Percentiles rank a stretch among this genome's conserved stretches.
Evolutionary conservation across 2,329 filamentous ascomycete genomes (phyloP).

Genomic region (Gaeumannomyces sp.): DNA sequence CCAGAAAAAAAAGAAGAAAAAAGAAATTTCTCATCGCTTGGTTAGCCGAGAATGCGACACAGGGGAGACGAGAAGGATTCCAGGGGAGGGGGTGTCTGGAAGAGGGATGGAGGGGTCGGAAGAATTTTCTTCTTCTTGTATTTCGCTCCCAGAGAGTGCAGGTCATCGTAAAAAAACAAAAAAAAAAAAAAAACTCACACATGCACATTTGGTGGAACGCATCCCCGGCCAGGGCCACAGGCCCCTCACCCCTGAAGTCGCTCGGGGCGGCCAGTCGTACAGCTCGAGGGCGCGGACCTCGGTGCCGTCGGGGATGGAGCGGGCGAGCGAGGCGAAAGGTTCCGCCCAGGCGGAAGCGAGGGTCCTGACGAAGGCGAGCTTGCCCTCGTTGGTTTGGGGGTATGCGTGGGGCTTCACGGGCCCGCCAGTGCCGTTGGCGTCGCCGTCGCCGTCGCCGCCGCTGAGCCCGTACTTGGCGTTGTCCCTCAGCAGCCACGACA

Average conservation of each 20-base stretch:
- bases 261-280: constrained; percentile 40
- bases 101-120: not conserved
- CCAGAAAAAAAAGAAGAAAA: not conserved
- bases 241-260: constrained; percentile 30
- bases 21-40: not conserved
- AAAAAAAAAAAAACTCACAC: constrained; percentile 39
- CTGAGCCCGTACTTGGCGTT: constrained; percentile 16
- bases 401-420: constrained; percentile 19
- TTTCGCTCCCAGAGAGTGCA: not conserved
- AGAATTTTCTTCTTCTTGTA: not conserved
- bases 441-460: not conserved
- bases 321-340: constrained; percentile 38
- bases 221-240: constrained; percentile 45
- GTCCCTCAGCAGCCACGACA: constrained; percentile 44
- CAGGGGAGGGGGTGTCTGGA: too few relatives aligned
- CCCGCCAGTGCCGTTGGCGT: too few relatives aligned
- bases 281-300: constrained; percentile 39
- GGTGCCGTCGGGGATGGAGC: constrained; percentile 32
- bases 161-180: not conserved
- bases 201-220: constrained; percentile 54
- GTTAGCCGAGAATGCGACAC: not conserved
- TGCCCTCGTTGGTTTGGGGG: constrained; percentile 32
- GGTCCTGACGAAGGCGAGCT: constrained; percentile 34
- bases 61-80: constrained; percentile 1
- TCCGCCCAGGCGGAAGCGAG: constrained; percentile 42